Conservation (phyloP, 345 rosid genomes). For the Cochlearia excelsa region DNA sequence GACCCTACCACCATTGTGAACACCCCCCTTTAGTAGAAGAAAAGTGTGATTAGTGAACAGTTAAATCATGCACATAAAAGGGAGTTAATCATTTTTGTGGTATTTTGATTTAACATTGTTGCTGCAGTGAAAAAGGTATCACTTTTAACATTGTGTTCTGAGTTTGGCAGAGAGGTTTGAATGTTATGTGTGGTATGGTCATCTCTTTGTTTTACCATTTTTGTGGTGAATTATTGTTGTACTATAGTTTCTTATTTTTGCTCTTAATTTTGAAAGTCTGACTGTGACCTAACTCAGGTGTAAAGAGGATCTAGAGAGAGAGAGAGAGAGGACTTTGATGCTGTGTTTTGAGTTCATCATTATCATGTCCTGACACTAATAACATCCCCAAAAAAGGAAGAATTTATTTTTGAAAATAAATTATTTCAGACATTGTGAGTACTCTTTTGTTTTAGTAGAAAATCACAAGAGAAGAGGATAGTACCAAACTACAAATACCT, state of each 20-base stretch:
- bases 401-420: neutral
- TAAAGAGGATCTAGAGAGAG: constrained; percentile 23
- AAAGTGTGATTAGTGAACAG: constrained; percentile 24
- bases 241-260: constrained; percentile 34
- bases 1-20: constrained; percentile 34
- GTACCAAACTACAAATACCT: constrained; percentile 12
- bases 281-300: constrained; percentile 34
- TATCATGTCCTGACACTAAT: constrained; percentile 30
- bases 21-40: constrained; percentile 14
- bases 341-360: constrained; percentile 28
- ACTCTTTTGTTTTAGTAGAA: neutral
- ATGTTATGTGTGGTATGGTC: constrained; percentile 34
- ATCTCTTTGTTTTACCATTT: constrained; percentile 33
- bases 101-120: no score
- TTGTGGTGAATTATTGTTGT: constrained; percentile 39
- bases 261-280: constrained; percentile 37
- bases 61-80: constrained; percentile 20
- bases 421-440: constrained; percentile 4
- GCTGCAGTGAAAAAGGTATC: constrained; percentile 18
- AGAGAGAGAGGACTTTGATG: constrained; percentile 16
- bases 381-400: constrained; percentile 19
- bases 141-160: constrained; percentile 20
- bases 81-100: no score
- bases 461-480: constrained; percentile 16
- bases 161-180: constrained; percentile 30